A percentile compares a stretch with the other conserved stretches of the same genome.
Evolutionary conservation across 192 early-diverging fungal genomes (phyloP).

Genomic region (Coemansia sp.): DNA sequence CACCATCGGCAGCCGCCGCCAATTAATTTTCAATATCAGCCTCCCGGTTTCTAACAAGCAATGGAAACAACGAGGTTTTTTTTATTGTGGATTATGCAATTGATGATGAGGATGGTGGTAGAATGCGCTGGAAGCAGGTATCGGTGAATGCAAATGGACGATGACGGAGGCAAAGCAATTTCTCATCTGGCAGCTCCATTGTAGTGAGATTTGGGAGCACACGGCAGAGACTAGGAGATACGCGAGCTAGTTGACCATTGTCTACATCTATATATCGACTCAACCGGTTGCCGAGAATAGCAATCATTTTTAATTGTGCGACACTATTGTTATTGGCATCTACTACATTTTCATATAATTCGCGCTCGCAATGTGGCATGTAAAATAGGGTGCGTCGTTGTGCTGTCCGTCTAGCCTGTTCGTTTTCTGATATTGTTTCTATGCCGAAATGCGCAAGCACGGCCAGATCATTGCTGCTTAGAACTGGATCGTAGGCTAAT

Average conservation of each 20-base stretch:
- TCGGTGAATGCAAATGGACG: slow-evolving; percentile 45
- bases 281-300: slow-evolving; percentile 43
- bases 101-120: background rate
- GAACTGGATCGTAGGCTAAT: slow-evolving; percentile 32
- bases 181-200: slow-evolving; percentile 29
- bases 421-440: slow-evolving; percentile 27
- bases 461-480: slow-evolving; percentile 4
- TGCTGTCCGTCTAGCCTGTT: slow-evolving; percentile 26
- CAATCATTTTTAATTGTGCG: slow-evolving; percentile 7
- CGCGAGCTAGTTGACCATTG: slow-evolving; percentile 7
- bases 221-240: slow-evolving; percentile 21
- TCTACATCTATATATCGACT: slow-evolving; percentile 32
- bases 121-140: slow-evolving; percentile 31
- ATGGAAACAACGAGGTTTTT: background rate
- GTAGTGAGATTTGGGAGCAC: slow-evolving; percentile 8
- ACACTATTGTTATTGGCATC: slow-evolving; percentile 28
- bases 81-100: slow-evolving; percentile 2
- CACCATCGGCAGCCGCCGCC: slow-evolving; percentile 8
- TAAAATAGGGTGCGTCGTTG: slow-evolving; percentile 33
- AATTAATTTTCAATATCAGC: slow-evolving; percentile 27
- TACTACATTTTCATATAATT: slow-evolving; percentile 46
- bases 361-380: slow-evolving; percentile 55
- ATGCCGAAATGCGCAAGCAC: slow-evolving; percentile 17
- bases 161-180: slow-evolving; percentile 23
- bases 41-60: slow-evolving; percentile 11